Evolutionary conservation across 805 yeast species (phyloP).

Genomic region (Lipomyces chichibuensis): DNA sequence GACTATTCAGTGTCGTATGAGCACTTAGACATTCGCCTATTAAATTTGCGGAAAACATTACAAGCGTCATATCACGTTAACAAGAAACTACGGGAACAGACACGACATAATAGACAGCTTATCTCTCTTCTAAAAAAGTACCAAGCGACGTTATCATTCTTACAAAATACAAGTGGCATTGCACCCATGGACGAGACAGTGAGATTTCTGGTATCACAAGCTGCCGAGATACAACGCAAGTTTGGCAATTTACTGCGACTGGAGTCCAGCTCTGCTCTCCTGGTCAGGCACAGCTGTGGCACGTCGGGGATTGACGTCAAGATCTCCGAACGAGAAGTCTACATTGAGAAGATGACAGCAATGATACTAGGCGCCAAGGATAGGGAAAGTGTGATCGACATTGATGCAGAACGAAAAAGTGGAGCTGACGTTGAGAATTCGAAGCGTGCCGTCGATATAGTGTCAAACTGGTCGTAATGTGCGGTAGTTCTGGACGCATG

Average conservation of each 20-base stretch:
- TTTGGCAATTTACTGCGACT: slow-evolving; percentile 10
- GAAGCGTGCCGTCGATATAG: slow-evolving; percentile 1
- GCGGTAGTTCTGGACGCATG: background rate
- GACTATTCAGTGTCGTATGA: slow-evolving; percentile 26
- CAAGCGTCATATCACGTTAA: slow-evolving; percentile 32
- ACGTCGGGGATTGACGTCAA: background rate
- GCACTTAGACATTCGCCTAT: slow-evolving; percentile 25
- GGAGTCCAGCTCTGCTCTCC: slow-evolving; percentile 10
- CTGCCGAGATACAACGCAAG: slow-evolving; percentile 18
- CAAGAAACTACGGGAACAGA: slow-evolving; percentile 18
- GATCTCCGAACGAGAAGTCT: slow-evolving; percentile 28
- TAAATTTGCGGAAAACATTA: slow-evolving; percentile 28
- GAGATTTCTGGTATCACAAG: slow-evolving; percentile 29
- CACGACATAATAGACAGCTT: slow-evolving; percentile 15
- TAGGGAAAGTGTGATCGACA: slow-evolving; percentile 1
- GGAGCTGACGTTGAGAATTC: slow-evolving; percentile 10
- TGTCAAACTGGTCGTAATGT: slow-evolving; percentile 1
- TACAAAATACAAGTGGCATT: slow-evolving; percentile 27
- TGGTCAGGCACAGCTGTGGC: slow-evolving; percentile 3
- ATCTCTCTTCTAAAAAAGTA: slow-evolving; percentile 21
- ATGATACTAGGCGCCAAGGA: slow-evolving; percentile 23
- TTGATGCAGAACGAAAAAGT: slow-evolving; percentile 11
- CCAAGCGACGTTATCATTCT: slow-evolving; percentile 25
- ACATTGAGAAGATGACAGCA: slow-evolving; percentile 35
- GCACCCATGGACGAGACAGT: slow-evolving; percentile 35